Conservation (phyloP, 2,329 filamentous ascomycete genomes). For the Alternaria brassicae region DNA sequence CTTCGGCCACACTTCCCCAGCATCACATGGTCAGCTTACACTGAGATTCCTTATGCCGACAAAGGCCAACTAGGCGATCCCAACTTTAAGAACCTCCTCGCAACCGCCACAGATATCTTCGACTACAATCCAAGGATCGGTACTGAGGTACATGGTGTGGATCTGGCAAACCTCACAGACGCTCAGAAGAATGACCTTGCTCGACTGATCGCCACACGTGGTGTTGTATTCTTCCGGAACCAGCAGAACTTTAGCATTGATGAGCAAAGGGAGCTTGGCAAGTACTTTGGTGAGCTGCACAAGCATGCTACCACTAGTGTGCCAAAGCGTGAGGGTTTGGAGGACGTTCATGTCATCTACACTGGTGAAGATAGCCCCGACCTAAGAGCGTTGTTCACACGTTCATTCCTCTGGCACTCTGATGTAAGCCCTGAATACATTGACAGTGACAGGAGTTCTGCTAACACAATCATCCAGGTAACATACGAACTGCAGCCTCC, state of each 20-base stretch:
- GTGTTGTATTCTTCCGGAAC: conserved; percentile 65
- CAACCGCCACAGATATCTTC: conserved; percentile 61
- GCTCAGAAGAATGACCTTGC: conserved; percentile 63
- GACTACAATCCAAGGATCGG: conserved; percentile 65
- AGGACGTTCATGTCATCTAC: conserved; percentile 65
- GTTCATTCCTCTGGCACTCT: conserved; percentile 63
- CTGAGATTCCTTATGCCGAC: conserved; percentile 59
- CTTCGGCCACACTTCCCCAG: conserved; percentile 62
- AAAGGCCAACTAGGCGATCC: conserved; percentile 63
- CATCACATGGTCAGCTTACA: conserved; percentile 59
- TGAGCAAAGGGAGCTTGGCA: conserved; percentile 60
- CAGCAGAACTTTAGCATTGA: conserved; percentile 63
- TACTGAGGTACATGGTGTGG: conserved; percentile 61
- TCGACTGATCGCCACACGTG: conserved; percentile 60
- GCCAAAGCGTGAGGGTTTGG: conserved; percentile 57
- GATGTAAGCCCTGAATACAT: conserved; percentile 52
- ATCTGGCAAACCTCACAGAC: conserved; percentile 59
- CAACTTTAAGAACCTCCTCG: conserved; percentile 61
- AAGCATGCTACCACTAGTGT: conserved; percentile 64
- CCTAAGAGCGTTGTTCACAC: conserved; percentile 62
- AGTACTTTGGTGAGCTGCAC: conserved; percentile 62
- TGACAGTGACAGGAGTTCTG: not conserved
- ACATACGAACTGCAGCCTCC: conserved; percentile 66
- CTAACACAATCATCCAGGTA: conserved; percentile 50
- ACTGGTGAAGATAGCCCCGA: conserved; percentile 61